phyloP scores from a whole-genome alignment of 1,284 basidiomycete species.

The Schizopora paradoxa region DNA sequence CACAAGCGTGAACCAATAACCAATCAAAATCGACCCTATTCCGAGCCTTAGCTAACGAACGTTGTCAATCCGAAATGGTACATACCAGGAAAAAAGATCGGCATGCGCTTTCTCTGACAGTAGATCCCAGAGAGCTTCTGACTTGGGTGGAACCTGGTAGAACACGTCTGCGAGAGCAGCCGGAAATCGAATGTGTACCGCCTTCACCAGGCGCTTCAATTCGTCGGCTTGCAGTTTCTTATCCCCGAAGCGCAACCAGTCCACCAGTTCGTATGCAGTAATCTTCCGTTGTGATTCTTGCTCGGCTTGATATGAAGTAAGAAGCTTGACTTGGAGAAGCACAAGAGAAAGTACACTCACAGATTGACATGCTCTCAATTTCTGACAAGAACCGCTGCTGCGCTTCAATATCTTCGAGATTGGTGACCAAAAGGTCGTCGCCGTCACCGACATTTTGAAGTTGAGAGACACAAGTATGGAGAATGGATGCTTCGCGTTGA shows the following conservation, averaged over 20 bases:
- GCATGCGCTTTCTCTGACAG: no score
- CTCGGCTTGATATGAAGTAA: slow-evolving; percentile 28
- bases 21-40: slow-evolving; percentile 39
- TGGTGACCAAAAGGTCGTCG: not conserved
- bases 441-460: slow-evolving; percentile 23
- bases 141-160: slow-evolving; percentile 38
- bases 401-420: slow-evolving; percentile 16
- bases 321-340: not conserved
- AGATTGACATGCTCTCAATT: slow-evolving; percentile 35
- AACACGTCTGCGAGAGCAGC: slow-evolving; percentile 40
- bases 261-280: slow-evolving; percentile 50
- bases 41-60: slow-evolving; percentile 9
- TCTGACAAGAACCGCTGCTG: slow-evolving; percentile 38
- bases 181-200: slow-evolving; percentile 37
- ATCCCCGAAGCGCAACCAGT: slow-evolving; percentile 49
- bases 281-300: slow-evolving; percentile 28
- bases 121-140: slow-evolving; percentile 37
- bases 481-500: slow-evolving; percentile 38
- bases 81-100: slow-evolving; percentile 5
- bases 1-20: slow-evolving; percentile 39
- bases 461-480: slow-evolving; percentile 32
- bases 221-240: slow-evolving; percentile 31
- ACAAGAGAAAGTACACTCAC: slow-evolving; percentile 31
- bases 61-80: slow-evolving; percentile 14
- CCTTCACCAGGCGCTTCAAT: slow-evolving; percentile 34